Percentiles rank a stretch among this genome's conserved stretches.
phyloP scores from a whole-genome alignment of 2,329 filamentous ascomycete species.

The Cordyceps tenuipes region DNA sequence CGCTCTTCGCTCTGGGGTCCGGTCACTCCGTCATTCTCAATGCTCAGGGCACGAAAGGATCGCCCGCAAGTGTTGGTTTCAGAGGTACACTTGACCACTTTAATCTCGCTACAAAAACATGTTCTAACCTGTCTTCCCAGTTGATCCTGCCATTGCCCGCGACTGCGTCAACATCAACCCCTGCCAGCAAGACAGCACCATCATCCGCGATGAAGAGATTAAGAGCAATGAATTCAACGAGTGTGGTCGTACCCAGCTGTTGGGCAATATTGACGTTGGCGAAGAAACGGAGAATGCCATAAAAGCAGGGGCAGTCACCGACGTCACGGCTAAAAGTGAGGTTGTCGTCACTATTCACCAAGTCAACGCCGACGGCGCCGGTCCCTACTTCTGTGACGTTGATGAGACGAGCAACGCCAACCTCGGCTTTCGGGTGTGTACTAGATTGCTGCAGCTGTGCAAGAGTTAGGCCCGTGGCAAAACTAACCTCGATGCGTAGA shows the following conservation, averaged over 20 bases:
- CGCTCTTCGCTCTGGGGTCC: conserved; percentile 15
- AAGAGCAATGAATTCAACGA: conserved; percentile 44
- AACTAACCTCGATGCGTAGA: conserved; percentile 13
- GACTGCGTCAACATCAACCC: conserved; percentile 57
- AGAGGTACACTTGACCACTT: conserved; percentile 26
- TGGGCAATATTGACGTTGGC: conserved; percentile 54
- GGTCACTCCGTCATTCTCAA: conserved; percentile 39
- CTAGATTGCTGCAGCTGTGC: too few species aligned
- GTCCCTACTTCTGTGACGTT: conserved; percentile 45
- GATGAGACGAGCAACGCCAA: conserved; percentile 38
- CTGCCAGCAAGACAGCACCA: conserved; percentile 57
- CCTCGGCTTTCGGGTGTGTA: conserved; percentile 13
- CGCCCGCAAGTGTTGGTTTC: conserved; percentile 41
- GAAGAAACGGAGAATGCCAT: conserved; percentile 46
- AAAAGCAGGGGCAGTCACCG: conserved; percentile 36
- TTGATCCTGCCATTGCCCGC: conserved; percentile 47
- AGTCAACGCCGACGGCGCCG: conserved; percentile 3
- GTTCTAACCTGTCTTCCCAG: conserved; percentile 18
- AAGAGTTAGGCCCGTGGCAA: too few species aligned
- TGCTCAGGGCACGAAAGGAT: conserved; percentile 37
- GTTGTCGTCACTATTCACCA: conserved; percentile 24
- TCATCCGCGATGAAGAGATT: conserved; percentile 52
- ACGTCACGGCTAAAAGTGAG: conserved; percentile 37
- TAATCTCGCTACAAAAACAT: background rate
- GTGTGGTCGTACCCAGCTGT: conserved; percentile 53